These are phyloP conservation scores for Suillus luteus DNA, from an alignment of 768 basidiomycete species.

Conservation along the genomic window DNA sequence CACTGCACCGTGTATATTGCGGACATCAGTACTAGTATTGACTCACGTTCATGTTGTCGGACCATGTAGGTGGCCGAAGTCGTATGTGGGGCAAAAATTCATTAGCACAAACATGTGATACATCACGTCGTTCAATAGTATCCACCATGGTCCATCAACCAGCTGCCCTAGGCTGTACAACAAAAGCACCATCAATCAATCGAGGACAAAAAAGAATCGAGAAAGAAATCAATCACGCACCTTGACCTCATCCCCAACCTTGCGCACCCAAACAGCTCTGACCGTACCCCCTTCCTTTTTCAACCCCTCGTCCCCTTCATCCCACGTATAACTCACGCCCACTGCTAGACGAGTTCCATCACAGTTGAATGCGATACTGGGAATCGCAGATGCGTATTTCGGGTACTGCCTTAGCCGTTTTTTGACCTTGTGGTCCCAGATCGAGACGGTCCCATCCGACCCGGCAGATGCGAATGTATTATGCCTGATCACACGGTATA, in stretches of 20 bases:
- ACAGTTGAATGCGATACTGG: slow-evolving; percentile 78
- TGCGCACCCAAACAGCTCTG: slow-evolving; percentile 55
- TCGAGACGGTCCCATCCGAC: slow-evolving; percentile 89
- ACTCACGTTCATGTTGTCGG: not conserved
- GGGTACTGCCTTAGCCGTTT: slow-evolving; percentile 92
- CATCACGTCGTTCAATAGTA: not conserved
- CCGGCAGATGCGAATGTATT: slow-evolving; percentile 97
- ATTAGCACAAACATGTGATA: slow-evolving; percentile 2
- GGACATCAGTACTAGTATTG: not conserved
- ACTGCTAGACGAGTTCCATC: slow-evolving; percentile 83
- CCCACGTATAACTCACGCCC: slow-evolving; percentile 90
- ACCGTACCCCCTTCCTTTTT: slow-evolving; percentile 61
- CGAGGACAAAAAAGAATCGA: not conserved
- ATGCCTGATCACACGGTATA: slow-evolving; percentile 47
- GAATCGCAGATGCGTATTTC: slow-evolving; percentile 74
- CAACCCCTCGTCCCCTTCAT: slow-evolving; percentile 75
- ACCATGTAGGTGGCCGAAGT: not conserved
- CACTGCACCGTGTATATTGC: not conserved
- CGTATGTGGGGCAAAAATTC: not conserved
- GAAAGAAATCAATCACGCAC: slow-evolving; percentile 36
- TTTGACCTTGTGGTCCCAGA: slow-evolving; percentile 98
- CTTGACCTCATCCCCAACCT: slow-evolving; percentile 78
- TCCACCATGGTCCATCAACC: not conserved
- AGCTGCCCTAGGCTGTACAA: slow-evolving; percentile 21
- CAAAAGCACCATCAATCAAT: not conserved